Base-by-base conservation (phyloP, 768 basidiomycete species). In the Russula vinacea region DNA sequence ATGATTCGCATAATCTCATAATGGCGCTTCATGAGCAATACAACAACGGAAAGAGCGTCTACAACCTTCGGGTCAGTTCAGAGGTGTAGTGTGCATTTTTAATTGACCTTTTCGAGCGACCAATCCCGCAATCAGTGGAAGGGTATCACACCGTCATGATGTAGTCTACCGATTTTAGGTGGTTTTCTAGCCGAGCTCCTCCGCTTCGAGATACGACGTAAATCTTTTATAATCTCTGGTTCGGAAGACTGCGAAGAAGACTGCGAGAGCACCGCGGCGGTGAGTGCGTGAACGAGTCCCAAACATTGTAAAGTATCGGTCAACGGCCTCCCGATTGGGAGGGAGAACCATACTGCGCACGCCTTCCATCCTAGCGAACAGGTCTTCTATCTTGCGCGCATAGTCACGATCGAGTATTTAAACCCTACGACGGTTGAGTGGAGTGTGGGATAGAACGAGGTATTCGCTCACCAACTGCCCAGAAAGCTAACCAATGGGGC, bases 401-500 rank as follows among this genome's bases (percentile, higher is more conserved):
- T 67, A 67, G 22, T 65, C 55, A 67, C 60, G 16, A 67, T 50
- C 22, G 66, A 65, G 1, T 13, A 35, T 16, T 11, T 60, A n/a
- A 44, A 67, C 22, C 66, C 66, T 67, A 4, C n/a, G 22, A 16
- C 11, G 14, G 9, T 33, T 7, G 16, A 14, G 17, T 16, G n/a
- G 2, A 17, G 6, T 13, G 19, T 35, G 19, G 1, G 32, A 22
- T 17, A 35, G 14, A 45, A n/a, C 32, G 17, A 5, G 17, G 22
- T 35, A n/a, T 13, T 2, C 13, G 17, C 50, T 42, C 40, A 67
- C 66, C 66, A 44, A 53, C 54, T 56, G 73, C 73, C 74, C 74
- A 75, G 55, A 70, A 75, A 5, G 72, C 70, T 1, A 75, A 44
- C 75, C 75, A 76, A 53, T 71, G 72, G 2, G 68, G 67, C n/a